Evolutionary conservation across 1,284 basidiomycete species (phyloP).

Genomic region (Ganoderma boninense): DNA sequence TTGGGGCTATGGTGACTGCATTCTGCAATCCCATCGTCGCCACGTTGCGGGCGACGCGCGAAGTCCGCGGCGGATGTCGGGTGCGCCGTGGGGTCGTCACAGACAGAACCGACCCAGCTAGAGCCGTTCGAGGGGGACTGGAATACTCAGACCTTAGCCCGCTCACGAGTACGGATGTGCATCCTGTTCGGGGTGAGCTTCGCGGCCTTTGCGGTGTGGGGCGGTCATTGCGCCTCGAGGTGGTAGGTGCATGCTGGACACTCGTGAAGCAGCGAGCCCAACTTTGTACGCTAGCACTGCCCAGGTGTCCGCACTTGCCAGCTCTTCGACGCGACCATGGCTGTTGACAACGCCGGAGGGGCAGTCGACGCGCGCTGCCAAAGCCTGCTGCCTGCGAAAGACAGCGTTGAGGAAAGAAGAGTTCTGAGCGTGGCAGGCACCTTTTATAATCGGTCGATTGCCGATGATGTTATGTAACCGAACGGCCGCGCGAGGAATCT

Average conservation of each 20-base stretch:
- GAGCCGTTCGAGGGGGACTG: constrained; percentile 22
- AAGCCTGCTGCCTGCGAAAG: constrained; percentile 3
- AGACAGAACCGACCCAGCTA: constrained; percentile 20
- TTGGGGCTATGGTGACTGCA: background rate
- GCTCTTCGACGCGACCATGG: constrained; percentile 1
- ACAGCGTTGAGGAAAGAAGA: background rate
- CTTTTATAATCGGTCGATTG: background rate
- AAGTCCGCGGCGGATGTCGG: constrained; percentile 16
- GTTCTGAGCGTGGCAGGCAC: background rate
- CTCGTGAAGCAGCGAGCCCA: background rate
- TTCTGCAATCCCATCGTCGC: background rate
- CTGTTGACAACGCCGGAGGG: background rate
- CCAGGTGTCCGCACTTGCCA: background rate
- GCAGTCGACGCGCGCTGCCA: background rate
- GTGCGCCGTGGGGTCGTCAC: constrained; percentile 23
- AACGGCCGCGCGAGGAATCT: background rate
- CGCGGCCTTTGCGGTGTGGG: constrained; percentile 31
- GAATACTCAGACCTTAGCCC: constrained; percentile 27
- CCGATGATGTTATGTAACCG: background rate
- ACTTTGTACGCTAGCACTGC: background rate
- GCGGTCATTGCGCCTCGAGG: constrained; percentile 1
- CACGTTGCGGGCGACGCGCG: background rate
- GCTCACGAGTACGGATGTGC: constrained; percentile 26
- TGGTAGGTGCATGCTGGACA: constrained; percentile 1
- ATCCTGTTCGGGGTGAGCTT: constrained; percentile 29